Percentiles rank a stretch among this genome's conserved stretches.
Conservation (phyloP, 345 rosid species). For the Laguncularia racemosa region DNA sequence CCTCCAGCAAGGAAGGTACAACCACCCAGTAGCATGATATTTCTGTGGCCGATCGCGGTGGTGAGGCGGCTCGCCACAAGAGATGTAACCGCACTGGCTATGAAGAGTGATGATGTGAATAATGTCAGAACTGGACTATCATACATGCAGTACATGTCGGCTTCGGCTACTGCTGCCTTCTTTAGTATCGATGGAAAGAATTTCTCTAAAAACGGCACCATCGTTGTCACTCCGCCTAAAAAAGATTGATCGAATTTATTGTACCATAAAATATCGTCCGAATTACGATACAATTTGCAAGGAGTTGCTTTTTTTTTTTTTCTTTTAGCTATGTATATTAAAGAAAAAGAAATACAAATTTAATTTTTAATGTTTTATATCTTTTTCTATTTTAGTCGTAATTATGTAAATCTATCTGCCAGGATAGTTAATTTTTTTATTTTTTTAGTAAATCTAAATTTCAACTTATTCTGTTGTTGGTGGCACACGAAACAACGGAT, state of each 20-base stretch:
- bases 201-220: conserved; percentile 68
- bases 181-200: conserved; percentile 62
- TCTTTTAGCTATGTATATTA: neutral
- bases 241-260: neutral
- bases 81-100: conserved; percentile 65
- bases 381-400: too few relatives aligned
- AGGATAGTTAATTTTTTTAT: too few relatives aligned
- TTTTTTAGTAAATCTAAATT: too few relatives aligned
- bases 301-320: neutral
- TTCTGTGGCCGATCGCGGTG: conserved; percentile 43
- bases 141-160: conserved; percentile 54
- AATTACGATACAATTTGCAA: neutral
- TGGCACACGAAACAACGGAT: too few relatives aligned
- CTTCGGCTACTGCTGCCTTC: conserved; percentile 42
- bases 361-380: too few relatives aligned
- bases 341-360: too few relatives aligned
- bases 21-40: conserved; percentile 67
- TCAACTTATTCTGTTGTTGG: too few relatives aligned
- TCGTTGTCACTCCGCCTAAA: conserved; percentile 86
- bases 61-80: conserved; percentile 68
- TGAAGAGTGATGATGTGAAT: conserved; percentile 73
- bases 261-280: neutral
- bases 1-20: conserved; percentile 65
- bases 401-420: too few relatives aligned
- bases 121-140: conserved; percentile 60